Base-by-base conservation (phyloP, 768 basidiomycete species). In the Mycena maculata region DNA sequence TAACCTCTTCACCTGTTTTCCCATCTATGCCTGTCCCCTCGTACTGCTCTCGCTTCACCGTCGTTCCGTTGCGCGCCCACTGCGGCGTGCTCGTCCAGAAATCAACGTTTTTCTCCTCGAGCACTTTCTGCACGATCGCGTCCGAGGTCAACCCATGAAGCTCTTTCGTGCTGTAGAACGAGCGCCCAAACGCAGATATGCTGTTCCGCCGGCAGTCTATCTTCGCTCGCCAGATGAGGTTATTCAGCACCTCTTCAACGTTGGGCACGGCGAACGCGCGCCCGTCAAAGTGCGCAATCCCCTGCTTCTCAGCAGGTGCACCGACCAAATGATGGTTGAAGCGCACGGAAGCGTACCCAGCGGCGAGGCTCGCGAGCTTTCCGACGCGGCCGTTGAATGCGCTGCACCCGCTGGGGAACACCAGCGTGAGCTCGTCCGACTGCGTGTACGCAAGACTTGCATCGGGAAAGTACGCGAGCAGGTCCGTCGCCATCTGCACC, bases 201-300 rank as follows among this genome's bases (percentile, higher is more conserved):
- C 63, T 65, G 48, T 69, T 69, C 38, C 68, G 50, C 20, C 63
- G 58, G 22, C 68, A 64, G 48, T 69, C 68, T 27, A 61, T 41
- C 55, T 69, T 69, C 4, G 59, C 50, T 22, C 68, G 68, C 68
- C 68, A 69, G 47, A 69, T 65, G 63, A 69, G 68, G 50, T 65
- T 65, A 63, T 69, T 56, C 50, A 65, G 60, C 11, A 36, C 54
- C 55, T 69, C 68, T 28, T 45, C 68, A 8, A 41, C 33, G 27
- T 31, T 25, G 25, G 68, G 63, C 38, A 69, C 63, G 39, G 47
- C 54, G 52, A 64, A 69, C 39, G 33, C 59, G 42, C 68, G 68
- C 54, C 47, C 68, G 42, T 69, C 68, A 48, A 69, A 69, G 54
- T 69, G 68, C 23, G 68, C 68, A 45, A 53, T 31, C 31, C 68